These are phyloP conservation scores for Basidioascus undulatus DNA, from an alignment of 768 basidiomycete species.

Conservation along the genomic window DNA sequence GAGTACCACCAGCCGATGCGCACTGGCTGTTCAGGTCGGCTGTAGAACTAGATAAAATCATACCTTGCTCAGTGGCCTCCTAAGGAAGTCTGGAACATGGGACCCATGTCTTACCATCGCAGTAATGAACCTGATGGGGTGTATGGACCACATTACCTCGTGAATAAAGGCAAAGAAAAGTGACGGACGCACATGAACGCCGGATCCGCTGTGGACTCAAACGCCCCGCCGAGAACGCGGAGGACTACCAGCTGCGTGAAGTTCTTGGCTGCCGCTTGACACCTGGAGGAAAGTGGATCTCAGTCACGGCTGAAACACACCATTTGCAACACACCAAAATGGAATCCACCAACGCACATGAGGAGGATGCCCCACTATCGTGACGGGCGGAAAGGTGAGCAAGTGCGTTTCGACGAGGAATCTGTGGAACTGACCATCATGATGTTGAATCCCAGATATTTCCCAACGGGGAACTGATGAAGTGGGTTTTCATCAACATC, in stretches of 20 bases:
- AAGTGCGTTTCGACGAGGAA: not conserved
- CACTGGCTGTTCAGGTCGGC: conserved; percentile 21
- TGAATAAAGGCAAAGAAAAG: not conserved
- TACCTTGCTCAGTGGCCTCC: no score
- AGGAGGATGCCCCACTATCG: conserved; percentile 21
- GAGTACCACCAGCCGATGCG: conserved; percentile 21
- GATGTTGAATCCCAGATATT: conserved; percentile 23
- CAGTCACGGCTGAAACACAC: not conserved
- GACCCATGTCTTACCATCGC: no score
- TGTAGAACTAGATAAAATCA: no score
- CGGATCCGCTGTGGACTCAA: conserved; percentile 22
- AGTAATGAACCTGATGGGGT: conserved; percentile 20
- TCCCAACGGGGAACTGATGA: conserved; percentile 20
- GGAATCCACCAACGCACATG: conserved; percentile 16
- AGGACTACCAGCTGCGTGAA: conserved; percentile 21
- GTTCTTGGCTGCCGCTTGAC: conserved; percentile 21
- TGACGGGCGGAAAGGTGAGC: not conserved
- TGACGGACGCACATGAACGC: conserved; percentile 9
- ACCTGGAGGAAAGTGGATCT: conserved; percentile 1
- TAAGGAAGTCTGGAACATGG: no score
- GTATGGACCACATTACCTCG: conserved; percentile 14
- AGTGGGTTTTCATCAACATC: no score
- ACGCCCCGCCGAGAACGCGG: conserved; percentile 22
- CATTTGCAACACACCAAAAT: no score
- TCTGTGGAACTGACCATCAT: no score